Percentiles rank a stretch among this genome's conserved stretches.
Evolutionary conservation across 306 rosid genomes (phyloP).

Genomic region (Fragaria ananassa): DNA sequence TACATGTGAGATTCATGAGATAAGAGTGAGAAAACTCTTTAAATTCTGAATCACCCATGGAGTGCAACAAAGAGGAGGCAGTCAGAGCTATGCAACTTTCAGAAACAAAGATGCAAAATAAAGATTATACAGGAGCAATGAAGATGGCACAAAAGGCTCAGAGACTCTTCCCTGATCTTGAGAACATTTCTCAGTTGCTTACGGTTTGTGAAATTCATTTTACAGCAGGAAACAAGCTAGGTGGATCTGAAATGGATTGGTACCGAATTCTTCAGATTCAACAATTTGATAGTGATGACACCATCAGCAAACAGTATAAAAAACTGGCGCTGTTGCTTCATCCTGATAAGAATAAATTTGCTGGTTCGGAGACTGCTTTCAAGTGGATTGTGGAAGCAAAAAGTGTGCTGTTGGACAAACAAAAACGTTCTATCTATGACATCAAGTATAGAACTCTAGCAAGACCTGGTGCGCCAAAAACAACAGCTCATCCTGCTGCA

Average conservation of each 20-base stretch:
- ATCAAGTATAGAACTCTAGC: conserved; percentile 24
- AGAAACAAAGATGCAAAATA: conserved; percentile 50
- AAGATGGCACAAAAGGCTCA: conserved; percentile 69
- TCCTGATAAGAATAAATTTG: conserved; percentile 85
- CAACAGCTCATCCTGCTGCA: conserved; percentile 32
- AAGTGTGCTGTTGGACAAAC: conserved; percentile 57
- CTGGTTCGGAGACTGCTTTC: conserved; percentile 96
- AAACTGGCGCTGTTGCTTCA: conserved; percentile 84
- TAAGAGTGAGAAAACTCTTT: conserved; percentile 22
- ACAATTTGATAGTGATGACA: conserved; percentile 43
- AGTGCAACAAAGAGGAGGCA: conserved; percentile 96
- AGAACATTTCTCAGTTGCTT: conserved; percentile 61
- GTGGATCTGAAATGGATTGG: conserved; percentile 72
- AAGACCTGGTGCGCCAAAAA: conserved; percentile 34
- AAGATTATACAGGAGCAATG: conserved; percentile 68
- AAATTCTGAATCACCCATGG: conserved; percentile 50
- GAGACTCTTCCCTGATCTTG: conserved; percentile 57
- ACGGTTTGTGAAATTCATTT: conserved; percentile 81
- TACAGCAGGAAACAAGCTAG: conserved; percentile 58
- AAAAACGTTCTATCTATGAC: conserved; percentile 50
- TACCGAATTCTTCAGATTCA: conserved; percentile 68
- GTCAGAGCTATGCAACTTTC: conserved; percentile 67
- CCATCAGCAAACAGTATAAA: conserved; percentile 72
- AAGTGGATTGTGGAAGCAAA: conserved; percentile 84
- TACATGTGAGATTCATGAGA: conserved; percentile 15